Evolutionary conservation across 371 early-diverging fungal genomes (phyloP).

Genomic region (Actinomortierella ambigua): DNA sequence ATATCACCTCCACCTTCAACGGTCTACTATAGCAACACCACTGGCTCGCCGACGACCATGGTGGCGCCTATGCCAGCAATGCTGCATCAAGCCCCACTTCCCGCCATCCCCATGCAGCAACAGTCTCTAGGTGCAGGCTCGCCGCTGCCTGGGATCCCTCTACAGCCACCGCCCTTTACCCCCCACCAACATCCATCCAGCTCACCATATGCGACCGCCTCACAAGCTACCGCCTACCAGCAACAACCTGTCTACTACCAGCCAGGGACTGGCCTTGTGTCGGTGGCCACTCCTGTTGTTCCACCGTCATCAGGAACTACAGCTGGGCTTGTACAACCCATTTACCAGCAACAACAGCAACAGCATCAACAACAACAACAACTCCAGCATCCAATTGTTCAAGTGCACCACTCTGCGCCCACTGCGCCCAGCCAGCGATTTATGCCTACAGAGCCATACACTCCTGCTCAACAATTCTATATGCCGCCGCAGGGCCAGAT

Average conservation of each 20-base stretch:
- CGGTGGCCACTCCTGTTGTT: not conserved
- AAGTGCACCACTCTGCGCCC: too few relatives aligned
- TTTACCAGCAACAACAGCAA: not conserved
- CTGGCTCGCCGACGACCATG: too few relatives aligned
- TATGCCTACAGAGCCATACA: not conserved
- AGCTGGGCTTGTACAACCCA: not conserved
- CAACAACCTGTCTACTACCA: slow-evolving; percentile 12
- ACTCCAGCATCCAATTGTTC: not conserved
- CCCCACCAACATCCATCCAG: not conserved
- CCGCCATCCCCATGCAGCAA: too few relatives aligned
- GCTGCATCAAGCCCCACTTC: too few relatives aligned
- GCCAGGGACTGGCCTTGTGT: slow-evolving; percentile 19
- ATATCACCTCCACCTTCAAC: too few relatives aligned
- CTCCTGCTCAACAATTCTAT: not conserved
- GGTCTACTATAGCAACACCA: too few relatives aligned
- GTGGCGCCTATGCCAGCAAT: too few relatives aligned
- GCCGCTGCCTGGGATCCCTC: too few relatives aligned
- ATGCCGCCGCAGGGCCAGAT: too few relatives aligned
- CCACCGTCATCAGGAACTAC: too few relatives aligned
- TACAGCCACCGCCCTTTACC: not conserved
- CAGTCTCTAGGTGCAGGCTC: too few relatives aligned
- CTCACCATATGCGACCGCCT: too few relatives aligned
- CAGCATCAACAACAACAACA: not conserved
- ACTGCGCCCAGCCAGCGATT: not conserved
- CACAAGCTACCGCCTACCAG: not conserved